phyloP scores from a whole-genome alignment of 192 early-diverging fungal species.

The Podila minutissima region DNA sequence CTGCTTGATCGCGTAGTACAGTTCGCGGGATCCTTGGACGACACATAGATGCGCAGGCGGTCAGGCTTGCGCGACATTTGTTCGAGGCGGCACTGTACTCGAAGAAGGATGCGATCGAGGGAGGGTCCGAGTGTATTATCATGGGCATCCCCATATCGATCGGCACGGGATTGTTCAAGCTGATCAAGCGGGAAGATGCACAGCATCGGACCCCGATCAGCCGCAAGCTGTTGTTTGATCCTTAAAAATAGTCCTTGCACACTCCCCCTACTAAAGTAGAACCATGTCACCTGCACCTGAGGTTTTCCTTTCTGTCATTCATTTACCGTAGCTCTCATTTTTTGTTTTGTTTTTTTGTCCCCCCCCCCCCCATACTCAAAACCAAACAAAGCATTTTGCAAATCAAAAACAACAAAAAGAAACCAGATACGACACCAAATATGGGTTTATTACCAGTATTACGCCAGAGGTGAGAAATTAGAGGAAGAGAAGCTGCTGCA shows the following conservation, averaged over 20 bases:
- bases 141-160: constrained; percentile 99
- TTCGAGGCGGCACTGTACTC: constrained; percentile 98
- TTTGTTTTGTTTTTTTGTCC: too few relatives aligned
- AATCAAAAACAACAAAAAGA: too few relatives aligned
- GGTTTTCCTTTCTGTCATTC: too few relatives aligned
- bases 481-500: too few relatives aligned
- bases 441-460: too few relatives aligned
- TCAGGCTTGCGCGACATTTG: constrained; percentile 74
- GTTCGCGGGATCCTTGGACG: constrained; percentile 64
- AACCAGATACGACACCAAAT: too few relatives aligned
- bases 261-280: too few relatives aligned
- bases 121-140: constrained; percentile 99
- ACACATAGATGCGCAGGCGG: constrained; percentile 74
- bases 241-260: constrained; percentile 19
- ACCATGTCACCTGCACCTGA: too few relatives aligned
- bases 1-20: constrained; percentile 80
- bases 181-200: constrained; percentile 73
- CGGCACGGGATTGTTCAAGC: constrained; percentile 96
- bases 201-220: constrained; percentile 63
- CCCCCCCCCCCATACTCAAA: too few relatives aligned
- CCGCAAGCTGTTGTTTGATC: constrained; percentile 73
- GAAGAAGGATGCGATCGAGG: constrained; percentile 92
- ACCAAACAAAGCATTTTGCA: too few relatives aligned
- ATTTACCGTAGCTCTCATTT: neutral
- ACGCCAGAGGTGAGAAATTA: too few relatives aligned